phyloP scores from a whole-genome alignment of 139 green algal species.

The Zygnema cylindricum region DNA sequence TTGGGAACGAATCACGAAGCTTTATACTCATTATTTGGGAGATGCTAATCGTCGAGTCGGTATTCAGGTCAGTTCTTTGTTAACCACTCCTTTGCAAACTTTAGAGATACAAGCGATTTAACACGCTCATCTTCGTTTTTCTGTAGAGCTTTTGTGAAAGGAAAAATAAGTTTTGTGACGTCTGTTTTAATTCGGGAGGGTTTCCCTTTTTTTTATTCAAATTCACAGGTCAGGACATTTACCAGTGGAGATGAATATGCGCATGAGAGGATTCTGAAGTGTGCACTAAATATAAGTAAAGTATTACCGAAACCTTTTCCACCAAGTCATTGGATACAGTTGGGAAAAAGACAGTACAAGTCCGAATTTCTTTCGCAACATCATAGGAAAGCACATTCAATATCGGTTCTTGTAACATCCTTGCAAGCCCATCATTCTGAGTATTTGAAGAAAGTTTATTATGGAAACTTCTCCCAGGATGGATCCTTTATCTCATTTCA shows the following conservation, averaged over 20 bases:
- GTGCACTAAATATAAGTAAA: conserved; percentile 2
- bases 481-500: conserved; percentile 21
- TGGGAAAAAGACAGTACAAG: not conserved
- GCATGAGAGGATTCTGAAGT: not conserved
- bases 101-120: too few species aligned
- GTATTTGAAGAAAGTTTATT: not conserved
- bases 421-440: conserved; percentile 5
- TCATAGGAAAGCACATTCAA: not conserved
- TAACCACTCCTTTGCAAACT: too few species aligned
- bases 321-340: not conserved
- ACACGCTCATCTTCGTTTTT: too few species aligned
- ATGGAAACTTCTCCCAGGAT: not conserved
- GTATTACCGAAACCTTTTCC: not conserved
- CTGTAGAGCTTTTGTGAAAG: too few species aligned
- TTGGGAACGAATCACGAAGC: conserved; percentile 23
- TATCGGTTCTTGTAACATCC: conserved; percentile 23
- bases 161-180: too few species aligned
- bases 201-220: too few species aligned
- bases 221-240: too few species aligned
- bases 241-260: not conserved
- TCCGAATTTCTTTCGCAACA: not conserved
- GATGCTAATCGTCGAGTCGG: not conserved
- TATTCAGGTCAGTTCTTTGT: conserved; percentile 11
- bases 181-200: too few species aligned
- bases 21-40: not conserved